A percentile compares a stretch with the other conserved stretches of the same genome.
phyloP scores from a whole-genome alignment of 2,329 filamentous ascomycete species.

The Aspergillus nomiae region DNA sequence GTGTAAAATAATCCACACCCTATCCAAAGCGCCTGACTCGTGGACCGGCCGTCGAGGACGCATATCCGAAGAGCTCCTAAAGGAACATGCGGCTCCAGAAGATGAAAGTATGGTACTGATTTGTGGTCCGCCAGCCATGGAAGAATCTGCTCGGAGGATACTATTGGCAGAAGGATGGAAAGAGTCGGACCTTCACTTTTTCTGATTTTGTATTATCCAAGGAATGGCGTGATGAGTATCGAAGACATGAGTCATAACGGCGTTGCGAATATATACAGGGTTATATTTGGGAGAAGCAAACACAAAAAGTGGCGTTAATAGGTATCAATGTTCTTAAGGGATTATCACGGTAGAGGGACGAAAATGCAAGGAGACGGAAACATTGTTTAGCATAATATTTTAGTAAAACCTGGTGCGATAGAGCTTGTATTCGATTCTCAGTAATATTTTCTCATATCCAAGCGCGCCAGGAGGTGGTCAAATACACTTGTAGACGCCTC shows the following conservation, averaged over 20 bases:
- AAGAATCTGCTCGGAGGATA: conserved; percentile 63
- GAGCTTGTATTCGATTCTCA: conserved; percentile 17
- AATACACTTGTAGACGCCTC: conserved; percentile 60
- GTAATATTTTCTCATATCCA: conserved; percentile 74
- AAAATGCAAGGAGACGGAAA: not conserved
- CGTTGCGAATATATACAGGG: not conserved
- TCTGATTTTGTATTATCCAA: conserved; percentile 49
- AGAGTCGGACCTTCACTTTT: conserved; percentile 74
- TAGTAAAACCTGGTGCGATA: not conserved
- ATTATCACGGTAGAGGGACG: not conserved
- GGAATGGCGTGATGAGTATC: not conserved
- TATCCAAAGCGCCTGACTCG: conserved; percentile 62
- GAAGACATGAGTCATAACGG: not conserved
- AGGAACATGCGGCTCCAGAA: conserved; percentile 54
- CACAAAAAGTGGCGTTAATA: not conserved
- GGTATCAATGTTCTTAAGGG: not conserved
- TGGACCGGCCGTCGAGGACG: conserved; percentile 73
- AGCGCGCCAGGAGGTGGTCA: conserved; percentile 65
- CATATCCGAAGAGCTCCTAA: conserved; percentile 64
- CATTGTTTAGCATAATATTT: not conserved
- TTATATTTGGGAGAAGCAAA: not conserved
- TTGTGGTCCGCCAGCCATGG: conserved; percentile 76
- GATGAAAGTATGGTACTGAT: conserved; percentile 68
- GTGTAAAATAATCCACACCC: conserved; percentile 68
- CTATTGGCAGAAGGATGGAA: conserved; percentile 68